phyloP scores from a whole-genome alignment of 805 yeast genomes.

The Maudiozyma serrabonitensis region DNA sequence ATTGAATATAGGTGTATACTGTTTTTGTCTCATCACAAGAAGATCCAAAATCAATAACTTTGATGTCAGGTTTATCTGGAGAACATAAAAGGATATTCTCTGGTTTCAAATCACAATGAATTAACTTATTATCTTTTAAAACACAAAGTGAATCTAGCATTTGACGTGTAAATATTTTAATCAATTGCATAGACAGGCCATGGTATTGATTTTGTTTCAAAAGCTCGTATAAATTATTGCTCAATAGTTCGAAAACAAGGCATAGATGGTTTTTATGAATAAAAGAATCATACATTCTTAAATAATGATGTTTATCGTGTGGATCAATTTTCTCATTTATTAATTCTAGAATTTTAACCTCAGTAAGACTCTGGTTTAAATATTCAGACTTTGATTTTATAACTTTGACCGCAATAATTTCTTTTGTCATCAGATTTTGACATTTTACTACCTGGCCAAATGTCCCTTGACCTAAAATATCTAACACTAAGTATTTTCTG shows the following conservation, averaged over 20 bases:
- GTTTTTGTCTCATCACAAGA: slow-evolving; percentile 91
- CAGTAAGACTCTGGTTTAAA: slow-evolving; percentile 83
- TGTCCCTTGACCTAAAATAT: slow-evolving; percentile 90
- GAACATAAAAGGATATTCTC: slow-evolving; percentile 79
- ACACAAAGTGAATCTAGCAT: slow-evolving; percentile 71
- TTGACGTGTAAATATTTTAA: slow-evolving; percentile 70
- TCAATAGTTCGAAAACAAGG: slow-evolving; percentile 80
- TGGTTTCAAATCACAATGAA: slow-evolving; percentile 95
- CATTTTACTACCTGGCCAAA: slow-evolving; percentile 98
- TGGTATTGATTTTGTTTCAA: slow-evolving; percentile 89
- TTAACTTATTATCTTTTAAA: slow-evolving; percentile 71
- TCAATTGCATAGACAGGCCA: slow-evolving; percentile 73
- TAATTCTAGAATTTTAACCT: slow-evolving; percentile 76
- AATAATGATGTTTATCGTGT: slow-evolving; percentile 61
- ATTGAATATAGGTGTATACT: slow-evolving; percentile 83
- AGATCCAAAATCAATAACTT: slow-evolving; percentile 91
- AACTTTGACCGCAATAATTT: slow-evolving; percentile 88
- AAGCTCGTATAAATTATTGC: slow-evolving; percentile 81
- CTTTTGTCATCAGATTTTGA: slow-evolving; percentile 59
- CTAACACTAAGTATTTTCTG: slow-evolving; percentile 78
- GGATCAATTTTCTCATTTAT: slow-evolving; percentile 64
- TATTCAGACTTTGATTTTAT: slow-evolving; percentile 88
- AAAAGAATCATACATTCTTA: slow-evolving; percentile 76
- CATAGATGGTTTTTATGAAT: slow-evolving; percentile 90
- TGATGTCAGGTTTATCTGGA: slow-evolving; percentile 66